Conservation (phyloP, 495 filamentous ascomycete species). For the Penicillium coffeae region DNA sequence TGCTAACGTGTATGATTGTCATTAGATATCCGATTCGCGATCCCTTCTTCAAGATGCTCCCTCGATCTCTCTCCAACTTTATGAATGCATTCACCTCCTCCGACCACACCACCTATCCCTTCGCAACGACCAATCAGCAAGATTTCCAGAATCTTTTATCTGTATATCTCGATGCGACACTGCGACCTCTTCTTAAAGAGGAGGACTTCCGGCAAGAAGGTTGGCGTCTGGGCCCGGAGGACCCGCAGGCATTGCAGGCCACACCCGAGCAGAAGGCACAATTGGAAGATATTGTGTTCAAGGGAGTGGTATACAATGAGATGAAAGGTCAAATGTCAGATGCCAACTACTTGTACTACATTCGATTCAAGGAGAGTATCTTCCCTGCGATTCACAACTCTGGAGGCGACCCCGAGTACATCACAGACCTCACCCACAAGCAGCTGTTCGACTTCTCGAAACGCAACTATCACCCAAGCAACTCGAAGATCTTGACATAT, state of each 20-base stretch:
- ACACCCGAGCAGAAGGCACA: conserved; percentile 30
- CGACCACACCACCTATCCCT: conserved; percentile 97
- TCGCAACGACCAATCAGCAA: conserved; percentile 93
- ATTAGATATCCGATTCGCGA: conserved; percentile 91
- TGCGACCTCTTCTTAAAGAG: conserved; percentile 80
- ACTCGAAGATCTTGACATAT: conserved; percentile 92
- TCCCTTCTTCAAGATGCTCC: conserved; percentile 99
- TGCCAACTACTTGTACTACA: conserved; percentile 92
- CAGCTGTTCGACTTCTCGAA: conserved; percentile 82
- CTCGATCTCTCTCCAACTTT: conserved; percentile 93
- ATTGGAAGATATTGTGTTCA: conserved; percentile 71
- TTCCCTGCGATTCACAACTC: conserved; percentile 93
- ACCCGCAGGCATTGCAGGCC: conserved; percentile 56
- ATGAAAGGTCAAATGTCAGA: conserved; percentile 99
- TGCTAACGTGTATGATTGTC: conserved; percentile 13
- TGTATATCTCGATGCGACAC: conserved; percentile 92
- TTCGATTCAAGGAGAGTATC: conserved; percentile 89
- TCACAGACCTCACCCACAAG: conserved; percentile 88
- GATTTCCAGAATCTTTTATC: conserved; percentile 95
- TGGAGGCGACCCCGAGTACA: conserved; percentile 91
- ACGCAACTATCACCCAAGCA: conserved; percentile 93
- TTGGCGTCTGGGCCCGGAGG: conserved; percentile 91
- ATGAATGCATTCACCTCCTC: conserved; percentile 98
- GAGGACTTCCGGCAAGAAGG: conserved; percentile 96
- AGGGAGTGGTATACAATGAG: conserved; percentile 98